phyloP scores from a whole-genome alignment of 257 asterid genomes.

The Lycium ferocissimum region DNA sequence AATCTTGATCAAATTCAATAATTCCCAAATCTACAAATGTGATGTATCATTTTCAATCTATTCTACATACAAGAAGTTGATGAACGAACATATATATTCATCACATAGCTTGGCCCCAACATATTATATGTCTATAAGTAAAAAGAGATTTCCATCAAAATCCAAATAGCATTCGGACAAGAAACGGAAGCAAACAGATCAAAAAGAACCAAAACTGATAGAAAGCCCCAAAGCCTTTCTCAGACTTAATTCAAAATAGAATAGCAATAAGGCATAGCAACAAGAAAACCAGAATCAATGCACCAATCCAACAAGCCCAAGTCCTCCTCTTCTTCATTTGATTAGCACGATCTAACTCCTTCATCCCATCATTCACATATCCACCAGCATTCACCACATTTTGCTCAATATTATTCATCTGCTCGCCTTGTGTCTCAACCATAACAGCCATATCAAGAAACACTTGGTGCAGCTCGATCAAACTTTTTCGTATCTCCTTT shows the following conservation, averaged over 20 bases:
- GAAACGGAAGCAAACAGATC: background rate
- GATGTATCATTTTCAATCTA: background rate
- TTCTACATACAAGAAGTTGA: constrained; percentile 23
- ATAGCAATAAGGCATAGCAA: constrained; percentile 64
- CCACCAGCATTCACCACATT: constrained; percentile 63
- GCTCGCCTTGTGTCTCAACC: constrained; percentile 83
- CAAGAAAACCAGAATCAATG: constrained; percentile 54
- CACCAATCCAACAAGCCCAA: constrained; percentile 72
- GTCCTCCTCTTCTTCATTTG: constrained; percentile 54
- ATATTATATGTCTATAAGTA: background rate
- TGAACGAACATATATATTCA: background rate
- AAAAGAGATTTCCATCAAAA: background rate
- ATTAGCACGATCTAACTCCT: constrained; percentile 68
- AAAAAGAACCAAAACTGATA: background rate
- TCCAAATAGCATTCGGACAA: background rate
- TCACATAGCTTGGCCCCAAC: background rate
- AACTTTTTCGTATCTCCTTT: constrained; percentile 70
- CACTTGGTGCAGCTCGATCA: constrained; percentile 73
- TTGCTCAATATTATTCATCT: constrained; percentile 74
- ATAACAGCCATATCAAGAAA: constrained; percentile 90
- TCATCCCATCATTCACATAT: constrained; percentile 50
- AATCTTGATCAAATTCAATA: background rate
- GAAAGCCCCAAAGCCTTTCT: background rate
- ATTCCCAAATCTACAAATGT: background rate
- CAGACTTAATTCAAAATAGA: constrained; percentile 48